Conservation (phyloP, 768 basidiomycete species). For the Suillus alpinus region DNA sequence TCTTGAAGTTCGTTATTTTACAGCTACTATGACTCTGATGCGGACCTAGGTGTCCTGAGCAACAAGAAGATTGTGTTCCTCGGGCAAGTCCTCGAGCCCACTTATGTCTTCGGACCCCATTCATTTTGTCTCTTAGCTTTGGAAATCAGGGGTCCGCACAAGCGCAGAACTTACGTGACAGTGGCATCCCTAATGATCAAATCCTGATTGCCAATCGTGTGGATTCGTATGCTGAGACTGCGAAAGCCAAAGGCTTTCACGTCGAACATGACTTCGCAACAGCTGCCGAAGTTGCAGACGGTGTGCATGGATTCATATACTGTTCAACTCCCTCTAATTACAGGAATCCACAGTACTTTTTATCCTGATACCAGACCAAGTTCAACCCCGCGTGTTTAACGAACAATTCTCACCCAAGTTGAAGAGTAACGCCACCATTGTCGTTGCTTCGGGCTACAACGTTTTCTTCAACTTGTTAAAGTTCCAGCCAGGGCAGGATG, state of each 20-base stretch:
- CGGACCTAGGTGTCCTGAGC: constrained; percentile 46
- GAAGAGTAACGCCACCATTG: constrained; percentile 47
- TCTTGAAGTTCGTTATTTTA: background rate
- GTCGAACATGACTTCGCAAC: constrained; percentile 57
- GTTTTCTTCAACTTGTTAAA: constrained; percentile 59
- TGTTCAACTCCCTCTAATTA: background rate
- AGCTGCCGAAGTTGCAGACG: constrained; percentile 54
- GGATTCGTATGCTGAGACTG: constrained; percentile 57
- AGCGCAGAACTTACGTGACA: constrained; percentile 63
- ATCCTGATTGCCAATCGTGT: constrained; percentile 58
- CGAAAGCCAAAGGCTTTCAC: constrained; percentile 52
- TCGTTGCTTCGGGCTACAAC: constrained; percentile 65
- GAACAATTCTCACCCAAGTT: constrained; percentile 47
- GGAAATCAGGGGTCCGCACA: constrained; percentile 68
- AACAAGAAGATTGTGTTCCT: constrained; percentile 58
- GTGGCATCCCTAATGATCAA: constrained; percentile 58
- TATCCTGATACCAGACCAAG: constrained; percentile 62
- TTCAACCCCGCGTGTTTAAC: constrained; percentile 63
- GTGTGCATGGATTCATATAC: constrained; percentile 27
- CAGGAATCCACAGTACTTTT: constrained; percentile 45
- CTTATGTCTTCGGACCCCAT: background rate
- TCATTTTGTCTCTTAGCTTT: constrained; percentile 36
- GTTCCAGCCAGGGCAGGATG: constrained; percentile 52
- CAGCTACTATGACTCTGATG: constrained; percentile 58
- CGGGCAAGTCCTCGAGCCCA: constrained; percentile 36